Conservation (phyloP, 371 early-diverging fungal genomes). For the Catenaria anguillulae region DNA sequence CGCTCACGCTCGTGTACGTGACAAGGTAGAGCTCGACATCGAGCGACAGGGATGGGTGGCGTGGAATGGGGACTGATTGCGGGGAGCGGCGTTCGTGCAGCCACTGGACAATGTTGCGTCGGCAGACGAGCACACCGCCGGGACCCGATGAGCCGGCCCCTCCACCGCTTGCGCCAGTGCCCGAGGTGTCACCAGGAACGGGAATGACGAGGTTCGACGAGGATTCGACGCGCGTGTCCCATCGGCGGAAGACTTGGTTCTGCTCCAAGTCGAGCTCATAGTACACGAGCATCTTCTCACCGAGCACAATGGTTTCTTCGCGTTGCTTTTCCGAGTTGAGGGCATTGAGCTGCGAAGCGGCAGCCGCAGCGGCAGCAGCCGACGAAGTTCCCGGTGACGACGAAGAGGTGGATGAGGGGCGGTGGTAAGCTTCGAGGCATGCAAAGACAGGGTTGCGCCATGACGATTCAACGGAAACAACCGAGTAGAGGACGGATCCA, state of each 20-base stretch:
- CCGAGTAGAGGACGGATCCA: background rate
- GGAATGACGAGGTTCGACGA: background rate
- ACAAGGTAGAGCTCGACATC: background rate
- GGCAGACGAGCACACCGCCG: background rate
- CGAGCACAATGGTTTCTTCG: background rate
- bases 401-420: background rate
- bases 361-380: background rate
- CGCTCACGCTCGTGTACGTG: background rate
- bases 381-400: no score
- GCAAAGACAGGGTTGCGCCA: slow-evolving; percentile 2
- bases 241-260: slow-evolving; percentile 1
- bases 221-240: background rate
- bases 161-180: no score
- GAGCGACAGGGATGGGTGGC: background rate
- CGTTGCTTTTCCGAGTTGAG: no score
- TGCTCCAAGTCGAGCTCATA: slow-evolving; percentile 2
- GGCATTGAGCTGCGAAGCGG: no score
- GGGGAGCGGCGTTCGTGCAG: background rate
- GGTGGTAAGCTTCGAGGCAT: background rate
- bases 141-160: background rate
- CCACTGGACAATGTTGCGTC: background rate
- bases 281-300: background rate
- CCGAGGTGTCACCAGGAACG: background rate
- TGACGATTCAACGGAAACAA: background rate
- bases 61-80: background rate